Percentiles rank a stretch among this genome's conserved stretches.
phyloP scores from a whole-genome alignment of 73 alveolate species.

The Blepharisma stoltei region DNA sequence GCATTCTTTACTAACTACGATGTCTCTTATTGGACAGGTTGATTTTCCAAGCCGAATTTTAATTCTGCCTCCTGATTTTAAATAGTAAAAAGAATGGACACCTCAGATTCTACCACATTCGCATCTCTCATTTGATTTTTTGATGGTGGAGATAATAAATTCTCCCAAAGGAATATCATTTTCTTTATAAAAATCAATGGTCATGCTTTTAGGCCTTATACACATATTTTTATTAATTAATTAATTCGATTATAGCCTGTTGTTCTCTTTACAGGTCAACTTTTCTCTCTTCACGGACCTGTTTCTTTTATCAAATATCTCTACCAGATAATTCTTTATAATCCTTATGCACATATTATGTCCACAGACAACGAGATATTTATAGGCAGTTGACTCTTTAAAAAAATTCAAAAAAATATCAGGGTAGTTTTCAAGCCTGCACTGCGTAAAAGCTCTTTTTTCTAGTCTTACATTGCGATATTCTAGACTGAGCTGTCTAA shows the following conservation, averaged over 20 bases:
- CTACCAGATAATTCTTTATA: too few species aligned
- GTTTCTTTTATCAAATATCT: too few species aligned
- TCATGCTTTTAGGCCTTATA: background rate
- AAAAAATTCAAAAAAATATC: background rate
- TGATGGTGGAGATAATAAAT: background rate
- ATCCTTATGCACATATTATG: constrained; percentile 11
- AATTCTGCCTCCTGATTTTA: background rate
- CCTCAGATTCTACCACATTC: background rate
- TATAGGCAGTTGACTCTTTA: background rate
- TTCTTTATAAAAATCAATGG: background rate
- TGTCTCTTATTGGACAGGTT: background rate
- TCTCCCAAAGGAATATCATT: background rate
- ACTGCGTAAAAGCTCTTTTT: background rate
- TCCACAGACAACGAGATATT: constrained; percentile 2
- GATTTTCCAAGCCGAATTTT: background rate
- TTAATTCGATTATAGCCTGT: too few species aligned
- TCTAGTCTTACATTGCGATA: background rate
- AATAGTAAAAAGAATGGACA: background rate
- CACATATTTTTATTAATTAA: too few species aligned
- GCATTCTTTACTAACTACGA: background rate
- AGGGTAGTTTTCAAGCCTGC: constrained; percentile 14
- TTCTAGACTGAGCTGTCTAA: background rate
- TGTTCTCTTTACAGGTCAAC: too few species aligned
- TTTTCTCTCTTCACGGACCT: too few species aligned
- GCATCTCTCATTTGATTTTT: background rate